A percentile compares a stretch with the other conserved stretches of the same genome.
Conservation (phyloP, 495 filamentous ascomycete genomes). For the Tuber magnatum region DNA sequence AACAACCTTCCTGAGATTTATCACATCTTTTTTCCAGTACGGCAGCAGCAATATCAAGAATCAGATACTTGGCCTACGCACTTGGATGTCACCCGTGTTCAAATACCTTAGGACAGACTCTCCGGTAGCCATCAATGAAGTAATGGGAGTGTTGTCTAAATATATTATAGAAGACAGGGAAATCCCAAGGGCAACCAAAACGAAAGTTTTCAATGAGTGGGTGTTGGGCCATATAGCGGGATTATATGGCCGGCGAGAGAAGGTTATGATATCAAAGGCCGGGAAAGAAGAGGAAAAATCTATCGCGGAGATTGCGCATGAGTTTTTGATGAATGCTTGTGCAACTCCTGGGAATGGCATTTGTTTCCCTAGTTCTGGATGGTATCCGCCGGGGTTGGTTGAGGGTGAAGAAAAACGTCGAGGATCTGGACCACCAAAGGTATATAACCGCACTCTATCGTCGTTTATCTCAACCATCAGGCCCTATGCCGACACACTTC, state of each 20-base stretch:
- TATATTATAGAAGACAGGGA: slow-evolving; percentile 33
- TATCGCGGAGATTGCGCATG: slow-evolving; percentile 30
- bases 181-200: slow-evolving; percentile 36
- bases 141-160: slow-evolving; percentile 27
- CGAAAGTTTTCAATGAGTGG: slow-evolving; percentile 38
- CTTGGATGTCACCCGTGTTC: slow-evolving; percentile 38
- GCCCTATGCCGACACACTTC: slow-evolving; percentile 70
- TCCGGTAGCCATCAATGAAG: slow-evolving; percentile 32
- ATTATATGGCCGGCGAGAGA: slow-evolving; percentile 36
- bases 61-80: slow-evolving; percentile 31
- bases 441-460: slow-evolving; percentile 66
- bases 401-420: slow-evolving; percentile 26
- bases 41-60: slow-evolving; percentile 38
- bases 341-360: slow-evolving; percentile 36
- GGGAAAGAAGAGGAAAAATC: slow-evolving; percentile 27
- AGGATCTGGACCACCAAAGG: slow-evolving; percentile 31
- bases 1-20: slow-evolving; percentile 36
- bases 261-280: slow-evolving; percentile 17
- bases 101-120: slow-evolving; percentile 37
- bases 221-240: slow-evolving; percentile 30
- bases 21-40: slow-evolving; percentile 40
- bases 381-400: slow-evolving; percentile 33
- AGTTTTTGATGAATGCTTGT: slow-evolving; percentile 36
- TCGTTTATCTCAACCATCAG: slow-evolving; percentile 71
- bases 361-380: slow-evolving; percentile 39